A percentile compares a stretch with the other conserved stretches of the same genome.
Conservation (phyloP, 75 land plant species). For the Adiantum capillusveneris region DNA sequence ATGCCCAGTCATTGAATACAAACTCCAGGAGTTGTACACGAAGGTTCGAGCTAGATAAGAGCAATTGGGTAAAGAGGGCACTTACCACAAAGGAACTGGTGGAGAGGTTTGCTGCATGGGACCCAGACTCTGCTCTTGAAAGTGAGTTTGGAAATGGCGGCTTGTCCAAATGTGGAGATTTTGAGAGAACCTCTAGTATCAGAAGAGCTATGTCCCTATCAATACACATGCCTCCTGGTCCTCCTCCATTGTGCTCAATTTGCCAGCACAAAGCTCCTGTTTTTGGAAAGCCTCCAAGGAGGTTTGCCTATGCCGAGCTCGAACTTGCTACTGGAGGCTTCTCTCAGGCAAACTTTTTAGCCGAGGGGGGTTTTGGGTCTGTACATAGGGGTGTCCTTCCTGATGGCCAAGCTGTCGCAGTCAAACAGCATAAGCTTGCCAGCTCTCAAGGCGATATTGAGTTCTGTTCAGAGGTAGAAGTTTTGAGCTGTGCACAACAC, state of each 20-base stretch:
- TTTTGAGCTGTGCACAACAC: constrained; percentile 91
- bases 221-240: constrained; percentile 18
- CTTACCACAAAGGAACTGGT: constrained; percentile 17
- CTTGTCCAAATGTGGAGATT: constrained; percentile 8
- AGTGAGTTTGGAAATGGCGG: neutral
- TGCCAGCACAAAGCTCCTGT: constrained; percentile 65
- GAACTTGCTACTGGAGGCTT: constrained; percentile 57
- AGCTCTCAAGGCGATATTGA: constrained; percentile 89
- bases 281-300: constrained; percentile 66
- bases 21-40: constrained; percentile 13
- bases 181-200: constrained; percentile 35
- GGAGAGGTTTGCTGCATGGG: constrained; percentile 34
- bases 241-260: constrained; percentile 68
- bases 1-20: neutral
- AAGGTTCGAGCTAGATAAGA: constrained; percentile 12
- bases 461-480: constrained; percentile 91
- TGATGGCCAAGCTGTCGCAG: constrained; percentile 64
- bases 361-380: constrained; percentile 64
- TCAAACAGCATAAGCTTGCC: constrained; percentile 75
- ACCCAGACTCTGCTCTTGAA: constrained; percentile 16
- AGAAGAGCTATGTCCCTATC: constrained; percentile 52
- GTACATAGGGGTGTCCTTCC: constrained; percentile 56
- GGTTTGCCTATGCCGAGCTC: constrained; percentile 45
- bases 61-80: neutral
- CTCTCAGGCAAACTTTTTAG: constrained; percentile 41